These are phyloP conservation scores for Hemileccinum rubropunctum DNA, from an alignment of 768 basidiomycete species.

Conservation along the genomic window DNA sequence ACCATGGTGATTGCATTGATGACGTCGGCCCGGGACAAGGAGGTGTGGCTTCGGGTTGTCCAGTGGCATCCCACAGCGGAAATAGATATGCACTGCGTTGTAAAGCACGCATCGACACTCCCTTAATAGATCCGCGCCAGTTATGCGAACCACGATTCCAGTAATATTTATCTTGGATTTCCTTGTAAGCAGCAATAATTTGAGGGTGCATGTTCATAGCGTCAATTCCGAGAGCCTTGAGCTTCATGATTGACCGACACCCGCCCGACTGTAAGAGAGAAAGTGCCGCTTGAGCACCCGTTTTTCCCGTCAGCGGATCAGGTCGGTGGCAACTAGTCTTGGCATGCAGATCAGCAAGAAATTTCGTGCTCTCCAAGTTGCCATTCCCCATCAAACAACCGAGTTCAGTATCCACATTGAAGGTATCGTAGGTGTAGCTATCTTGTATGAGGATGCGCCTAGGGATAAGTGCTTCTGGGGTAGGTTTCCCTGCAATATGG, in stretches of 20 bases:
- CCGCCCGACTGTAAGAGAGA: constrained; percentile 34
- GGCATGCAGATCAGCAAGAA: constrained; percentile 40
- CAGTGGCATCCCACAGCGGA: not conserved
- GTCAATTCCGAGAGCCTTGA: constrained; percentile 8
- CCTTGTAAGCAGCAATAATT: not conserved
- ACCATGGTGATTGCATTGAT: not conserved
- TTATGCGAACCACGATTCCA: too few relatives aligned
- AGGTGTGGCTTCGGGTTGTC: not conserved
- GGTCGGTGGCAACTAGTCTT: constrained; percentile 37
- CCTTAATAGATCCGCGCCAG: too few relatives aligned
- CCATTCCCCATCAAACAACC: constrained; percentile 22
- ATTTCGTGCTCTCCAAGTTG: constrained; percentile 26
- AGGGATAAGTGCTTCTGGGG: not conserved
- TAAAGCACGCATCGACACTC: not conserved
- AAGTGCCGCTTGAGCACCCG: constrained; percentile 22
- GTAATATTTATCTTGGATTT: not conserved
- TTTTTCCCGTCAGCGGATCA: constrained; percentile 41
- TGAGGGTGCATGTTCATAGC: too few relatives aligned
- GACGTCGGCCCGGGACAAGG: not conserved
- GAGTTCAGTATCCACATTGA: constrained; percentile 8
- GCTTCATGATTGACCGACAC: constrained; percentile 37
- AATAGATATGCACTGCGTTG: not conserved
- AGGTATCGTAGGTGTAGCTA: constrained; percentile 11
- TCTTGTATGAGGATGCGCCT: constrained; percentile 35
- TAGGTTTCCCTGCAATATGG: not conserved